These are phyloP conservation scores for Alternaria sp. DNA, from an alignment of 2,329 filamentous ascomycete species.

Conservation along the genomic window DNA sequence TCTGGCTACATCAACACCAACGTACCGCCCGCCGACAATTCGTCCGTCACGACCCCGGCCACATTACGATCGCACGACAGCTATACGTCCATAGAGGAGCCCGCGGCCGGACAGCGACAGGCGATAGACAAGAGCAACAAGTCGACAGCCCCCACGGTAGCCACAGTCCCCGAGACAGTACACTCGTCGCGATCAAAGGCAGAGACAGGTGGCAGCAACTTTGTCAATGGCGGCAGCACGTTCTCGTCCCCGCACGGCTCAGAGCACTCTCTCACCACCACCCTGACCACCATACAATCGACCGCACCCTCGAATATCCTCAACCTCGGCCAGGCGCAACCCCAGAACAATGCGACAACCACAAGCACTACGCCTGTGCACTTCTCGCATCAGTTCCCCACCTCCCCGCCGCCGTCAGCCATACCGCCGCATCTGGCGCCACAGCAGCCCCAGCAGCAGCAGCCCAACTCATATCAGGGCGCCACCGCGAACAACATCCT, in stretches of 20 bases:
- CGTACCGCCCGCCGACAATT: slow-evolving; percentile 43
- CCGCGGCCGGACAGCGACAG: slow-evolving; percentile 52
- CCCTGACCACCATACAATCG: slow-evolving; percentile 84
- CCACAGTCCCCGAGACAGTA: slow-evolving; percentile 80
- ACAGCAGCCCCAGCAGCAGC: slow-evolving; percentile 54
- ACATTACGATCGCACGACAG: slow-evolving; percentile 51
- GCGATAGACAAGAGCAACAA: slow-evolving; percentile 69
- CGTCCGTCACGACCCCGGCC: slow-evolving; percentile 59
- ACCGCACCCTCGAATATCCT: slow-evolving; percentile 63
- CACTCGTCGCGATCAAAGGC: slow-evolving; percentile 81
- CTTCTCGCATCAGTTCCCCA: slow-evolving; percentile 64
- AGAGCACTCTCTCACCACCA: slow-evolving; percentile 80
- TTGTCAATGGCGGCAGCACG: slow-evolving; percentile 71
- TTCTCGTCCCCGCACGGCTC: slow-evolving; percentile 85
- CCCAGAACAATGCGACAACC: slow-evolving; percentile 32
- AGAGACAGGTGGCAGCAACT: slow-evolving; percentile 72
- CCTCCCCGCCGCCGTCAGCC: slow-evolving; percentile 66
- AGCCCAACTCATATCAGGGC: slow-evolving; percentile 75
- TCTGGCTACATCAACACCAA: slow-evolving; percentile 67
- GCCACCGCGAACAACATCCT: slow-evolving; percentile 82
- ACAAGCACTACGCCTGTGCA: slow-evolving; percentile 54
- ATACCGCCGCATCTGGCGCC: slow-evolving; percentile 73
- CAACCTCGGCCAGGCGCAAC: slow-evolving; percentile 41
- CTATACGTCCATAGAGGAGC: slow-evolving; percentile 66
- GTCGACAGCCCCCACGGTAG: slow-evolving; percentile 78